Conservation (phyloP, 1,284 basidiomycete genomes). For the Austropuccinia psidii region DNA sequence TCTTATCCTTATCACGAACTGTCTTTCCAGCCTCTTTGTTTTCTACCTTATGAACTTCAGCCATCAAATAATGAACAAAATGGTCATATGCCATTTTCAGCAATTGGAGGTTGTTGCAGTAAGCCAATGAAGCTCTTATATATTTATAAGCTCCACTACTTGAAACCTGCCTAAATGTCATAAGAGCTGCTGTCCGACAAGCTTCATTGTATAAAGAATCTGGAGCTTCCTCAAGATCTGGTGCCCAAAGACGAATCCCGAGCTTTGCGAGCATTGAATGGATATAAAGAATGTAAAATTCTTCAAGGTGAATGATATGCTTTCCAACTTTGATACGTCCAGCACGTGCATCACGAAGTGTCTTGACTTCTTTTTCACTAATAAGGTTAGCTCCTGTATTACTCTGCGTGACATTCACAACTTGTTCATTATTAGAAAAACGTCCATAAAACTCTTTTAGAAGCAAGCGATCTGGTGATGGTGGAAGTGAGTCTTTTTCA, state of each 20-base stretch:
- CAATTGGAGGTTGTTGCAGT: neutral
- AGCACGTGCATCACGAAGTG: neutral
- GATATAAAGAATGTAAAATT: constrained; percentile 1
- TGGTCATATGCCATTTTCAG: constrained; percentile 6
- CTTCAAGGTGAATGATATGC: neutral
- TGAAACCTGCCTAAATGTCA: neutral
- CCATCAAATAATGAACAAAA: constrained; percentile 16
- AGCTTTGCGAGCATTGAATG: constrained; percentile 5
- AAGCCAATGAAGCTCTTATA: neutral
- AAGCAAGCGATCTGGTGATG: neutral
- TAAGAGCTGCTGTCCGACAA: neutral
- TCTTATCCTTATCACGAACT: no score
- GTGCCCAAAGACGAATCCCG: constrained; percentile 13
- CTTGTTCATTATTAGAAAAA: no score
- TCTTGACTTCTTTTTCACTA: neutral
- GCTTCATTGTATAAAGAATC: constrained; percentile 11
- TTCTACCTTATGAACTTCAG: neutral
- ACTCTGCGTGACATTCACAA: no score
- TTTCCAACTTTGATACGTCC: constrained; percentile 5
- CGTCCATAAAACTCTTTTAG: no score
- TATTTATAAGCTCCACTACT: neutral
- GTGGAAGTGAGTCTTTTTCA: neutral
- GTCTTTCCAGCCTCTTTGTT: neutral
- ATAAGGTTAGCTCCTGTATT: neutral
- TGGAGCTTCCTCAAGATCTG: constrained; percentile 1